Percentiles rank a stretch among this genome's conserved stretches.
These are phyloP conservation scores for Pilasporangium apinafurcum DNA, from an alignment of 352 stramenopile species.

Conservation along the genomic window DNA sequence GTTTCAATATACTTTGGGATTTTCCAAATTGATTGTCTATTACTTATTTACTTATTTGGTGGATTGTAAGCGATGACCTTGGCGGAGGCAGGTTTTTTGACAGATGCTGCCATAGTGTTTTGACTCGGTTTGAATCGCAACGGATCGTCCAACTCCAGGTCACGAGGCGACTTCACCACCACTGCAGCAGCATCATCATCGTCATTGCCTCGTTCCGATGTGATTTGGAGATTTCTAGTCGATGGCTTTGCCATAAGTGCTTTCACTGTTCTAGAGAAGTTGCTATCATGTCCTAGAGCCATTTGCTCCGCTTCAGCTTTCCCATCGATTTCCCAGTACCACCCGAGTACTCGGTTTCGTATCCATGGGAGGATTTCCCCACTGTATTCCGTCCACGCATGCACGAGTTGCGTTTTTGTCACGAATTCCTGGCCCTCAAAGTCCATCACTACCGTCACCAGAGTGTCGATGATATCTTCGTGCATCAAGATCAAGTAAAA, in stretches of 20 bases:
- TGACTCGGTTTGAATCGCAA: not conserved
- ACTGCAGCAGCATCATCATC: slow-evolving; percentile 23
- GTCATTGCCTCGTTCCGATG: slow-evolving; percentile 2
- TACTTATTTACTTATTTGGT: too few relatives aligned
- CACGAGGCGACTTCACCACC: slow-evolving; percentile 31
- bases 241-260: slow-evolving; percentile 2
- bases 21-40: too few relatives aligned
- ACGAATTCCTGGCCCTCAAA: slow-evolving; percentile 31
- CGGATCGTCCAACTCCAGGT: slow-evolving; percentile 16
- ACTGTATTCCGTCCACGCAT: slow-evolving; percentile 27
- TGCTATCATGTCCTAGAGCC: slow-evolving; percentile 6
- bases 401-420: slow-evolving; percentile 24
- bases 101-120: too few relatives aligned
- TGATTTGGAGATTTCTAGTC: too few relatives aligned
- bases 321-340: slow-evolving; percentile 84
- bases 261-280: slow-evolving; percentile 10
- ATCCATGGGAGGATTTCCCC: slow-evolving; percentile 32
- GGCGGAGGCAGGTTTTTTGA: too few relatives aligned
- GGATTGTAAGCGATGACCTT: too few relatives aligned
- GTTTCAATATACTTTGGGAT: too few relatives aligned
- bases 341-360: slow-evolving; percentile 31
- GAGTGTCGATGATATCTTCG: slow-evolving; percentile 53
- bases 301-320: too few relatives aligned
- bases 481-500: slow-evolving; percentile 46
- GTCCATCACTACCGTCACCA: slow-evolving; percentile 45